Conservation (phyloP, 1,284 basidiomycete species). For the Polyporus tsugae region DNA sequence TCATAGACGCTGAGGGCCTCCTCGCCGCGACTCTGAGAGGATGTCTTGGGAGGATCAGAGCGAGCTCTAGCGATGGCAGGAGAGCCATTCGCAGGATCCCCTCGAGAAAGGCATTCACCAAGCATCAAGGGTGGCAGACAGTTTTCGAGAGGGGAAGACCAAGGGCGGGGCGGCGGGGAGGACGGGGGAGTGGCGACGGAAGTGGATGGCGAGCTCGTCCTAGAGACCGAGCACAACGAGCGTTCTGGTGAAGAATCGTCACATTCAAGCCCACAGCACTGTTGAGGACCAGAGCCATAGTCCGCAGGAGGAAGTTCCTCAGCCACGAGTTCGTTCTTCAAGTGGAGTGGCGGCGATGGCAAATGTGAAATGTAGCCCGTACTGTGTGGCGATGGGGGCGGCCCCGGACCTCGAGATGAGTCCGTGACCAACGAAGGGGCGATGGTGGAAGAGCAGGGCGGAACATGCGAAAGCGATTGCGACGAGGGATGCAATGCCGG, state of each 20-base stretch:
- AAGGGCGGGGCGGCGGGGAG: slow-evolving; percentile 3
- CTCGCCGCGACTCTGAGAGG: neutral
- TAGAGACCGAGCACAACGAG: neutral
- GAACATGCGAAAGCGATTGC: neutral
- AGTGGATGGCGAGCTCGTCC: neutral
- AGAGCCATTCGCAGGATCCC: neutral
- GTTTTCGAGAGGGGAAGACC: neutral
- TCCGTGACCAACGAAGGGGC: neutral
- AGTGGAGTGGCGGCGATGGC: neutral
- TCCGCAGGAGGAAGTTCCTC: neutral
- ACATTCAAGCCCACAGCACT: neutral
- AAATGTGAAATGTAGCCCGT: neutral
- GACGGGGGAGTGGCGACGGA: neutral
- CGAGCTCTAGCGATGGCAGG: neutral
- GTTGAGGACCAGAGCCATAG: neutral
- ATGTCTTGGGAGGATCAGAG: neutral
- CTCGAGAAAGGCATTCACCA: too few relatives aligned
- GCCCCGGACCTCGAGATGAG: neutral
- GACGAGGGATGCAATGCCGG: neutral
- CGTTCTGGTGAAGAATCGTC: neutral
- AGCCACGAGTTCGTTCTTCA: neutral
- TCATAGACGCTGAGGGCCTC: neutral
- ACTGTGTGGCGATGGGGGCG: neutral
- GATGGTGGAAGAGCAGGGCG: neutral
- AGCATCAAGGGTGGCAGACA: neutral